Evolutionary conservation across 257 asterid species (phyloP).

Genomic region (Ocimum tenuiflorum): DNA sequence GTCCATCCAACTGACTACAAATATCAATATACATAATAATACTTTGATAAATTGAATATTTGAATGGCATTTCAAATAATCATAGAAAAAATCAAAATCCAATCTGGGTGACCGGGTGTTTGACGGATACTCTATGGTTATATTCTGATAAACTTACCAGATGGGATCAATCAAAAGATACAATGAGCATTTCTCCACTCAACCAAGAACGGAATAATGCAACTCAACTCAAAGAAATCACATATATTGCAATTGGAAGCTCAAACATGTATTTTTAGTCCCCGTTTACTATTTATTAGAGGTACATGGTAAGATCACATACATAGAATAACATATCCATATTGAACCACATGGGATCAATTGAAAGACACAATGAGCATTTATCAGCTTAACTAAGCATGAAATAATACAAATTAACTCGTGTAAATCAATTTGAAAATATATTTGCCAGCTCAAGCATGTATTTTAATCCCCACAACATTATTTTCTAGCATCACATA

Average conservation of each 20-base stretch:
- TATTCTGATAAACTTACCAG: background rate
- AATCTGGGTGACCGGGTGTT: background rate
- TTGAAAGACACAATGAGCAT: background rate
- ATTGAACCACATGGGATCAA: conserved; percentile 1
- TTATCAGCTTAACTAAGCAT: background rate
- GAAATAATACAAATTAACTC: background rate
- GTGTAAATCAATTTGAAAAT: background rate
- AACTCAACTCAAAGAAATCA: background rate
- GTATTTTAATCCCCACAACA: background rate
- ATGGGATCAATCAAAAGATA: background rate
- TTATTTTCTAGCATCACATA: background rate
- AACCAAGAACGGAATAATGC: background rate
- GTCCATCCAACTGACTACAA: background rate
- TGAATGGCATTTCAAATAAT: background rate
- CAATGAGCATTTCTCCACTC: background rate
- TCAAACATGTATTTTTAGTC: background rate
- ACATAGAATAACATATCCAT: background rate
- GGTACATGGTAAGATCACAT: background rate
- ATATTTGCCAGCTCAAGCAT: background rate
- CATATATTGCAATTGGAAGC: background rate
- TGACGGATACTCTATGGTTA: background rate
- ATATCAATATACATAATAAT: background rate
- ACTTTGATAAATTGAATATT: background rate
- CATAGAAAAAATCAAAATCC: background rate
- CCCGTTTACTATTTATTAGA: background rate